Base-by-base conservation (phyloP, 345 rosid species). In the Salix exigua region DNA sequence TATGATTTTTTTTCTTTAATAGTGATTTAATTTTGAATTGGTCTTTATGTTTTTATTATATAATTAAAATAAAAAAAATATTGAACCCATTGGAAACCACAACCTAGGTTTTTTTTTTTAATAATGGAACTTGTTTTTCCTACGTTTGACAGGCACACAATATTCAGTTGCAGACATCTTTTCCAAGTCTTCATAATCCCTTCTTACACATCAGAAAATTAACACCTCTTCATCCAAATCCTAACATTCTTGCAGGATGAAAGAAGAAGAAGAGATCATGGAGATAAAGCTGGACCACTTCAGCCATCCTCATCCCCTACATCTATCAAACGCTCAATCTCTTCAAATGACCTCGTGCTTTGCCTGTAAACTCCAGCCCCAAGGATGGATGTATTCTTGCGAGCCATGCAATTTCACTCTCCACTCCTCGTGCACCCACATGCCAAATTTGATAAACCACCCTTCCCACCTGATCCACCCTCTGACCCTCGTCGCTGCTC, bases 301-400 rank as follows among this genome's bases (percentile, higher is more conserved):
- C 62, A 86, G 90, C 86, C 92, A 89, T 68, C 91, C 87, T 51
- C 93, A 88, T 70, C 84, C 72, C 4, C 87, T 91, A 19, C 84
- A 87, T 6, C 82, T 89, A 51, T 64, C 83, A 55, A 82, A 74
- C 74, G 6, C 77, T 70, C 87, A n/a, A 33, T 62, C 30, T 51
- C 75, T 82, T 5, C 66, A n/a, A 58, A 26, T 53, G 17, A 55
- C 73, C 33, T 82, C 81, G 18, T 89, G 90, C 80, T 86, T 83
- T 14, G 87, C 79, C 14, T 89, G 92, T 78, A 75, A 86, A 23
- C 70, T 80, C 38, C 40, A 61, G 21, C 33, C 83, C 11, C 74
- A 71, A 14, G 73, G 78, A 21, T 79, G 83, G 86, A 79, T 80
- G 77, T 91, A 89, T 80, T 74, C 84, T 7, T 89, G 93, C 70